These are phyloP conservation scores for Tolypocladium endophyticum DNA, from an alignment of 2,329 filamentous ascomycete genomes.

Conservation along the genomic window DNA sequence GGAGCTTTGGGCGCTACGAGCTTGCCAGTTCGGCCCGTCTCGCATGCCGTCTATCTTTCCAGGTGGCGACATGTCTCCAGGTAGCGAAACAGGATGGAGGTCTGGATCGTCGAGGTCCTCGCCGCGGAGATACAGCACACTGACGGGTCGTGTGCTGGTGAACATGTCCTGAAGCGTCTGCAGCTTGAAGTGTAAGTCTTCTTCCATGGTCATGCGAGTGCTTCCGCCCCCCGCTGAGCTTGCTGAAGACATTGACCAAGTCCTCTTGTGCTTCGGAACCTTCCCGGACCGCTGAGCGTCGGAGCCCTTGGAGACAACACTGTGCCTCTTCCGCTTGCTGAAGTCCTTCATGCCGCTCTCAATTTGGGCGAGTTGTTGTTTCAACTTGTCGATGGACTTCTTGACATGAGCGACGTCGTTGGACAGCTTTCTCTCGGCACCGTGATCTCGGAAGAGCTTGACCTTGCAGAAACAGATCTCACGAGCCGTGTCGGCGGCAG, in stretches of 20 bases:
- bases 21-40: slow-evolving; percentile 39
- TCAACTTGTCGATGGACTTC: slow-evolving; percentile 92
- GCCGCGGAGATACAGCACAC: slow-evolving; percentile 66
- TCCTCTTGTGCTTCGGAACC: slow-evolving; percentile 79
- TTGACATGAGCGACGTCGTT: slow-evolving; percentile 93
- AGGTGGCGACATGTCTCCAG: slow-evolving; percentile 55
- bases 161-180: slow-evolving; percentile 81
- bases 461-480: slow-evolving; percentile 95
- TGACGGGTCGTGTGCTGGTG: slow-evolving; percentile 68
- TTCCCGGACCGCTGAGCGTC: slow-evolving; percentile 61
- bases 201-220: slow-evolving; percentile 46
- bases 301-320: slow-evolving; percentile 34
- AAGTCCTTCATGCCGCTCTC: slow-evolving; percentile 59
- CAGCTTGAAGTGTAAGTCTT: slow-evolving; percentile 70
- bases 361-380: slow-evolving; percentile 80
- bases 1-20: slow-evolving; percentile 43
- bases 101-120: slow-evolving; percentile 74
- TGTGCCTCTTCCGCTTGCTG: slow-evolving; percentile 51
- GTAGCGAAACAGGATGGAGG: slow-evolving; percentile 62
- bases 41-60: slow-evolving; percentile 35
- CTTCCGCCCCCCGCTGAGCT: slow-evolving; percentile 43
- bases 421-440: slow-evolving; percentile 86
- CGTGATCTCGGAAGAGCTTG: slow-evolving; percentile 92
- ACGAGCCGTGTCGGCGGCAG: slow-evolving; percentile 31
- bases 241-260: slow-evolving; percentile 86